Evolutionary conservation across 257 asterid species (phyloP), one percentile per base, ranked within the genome.

Genomic region (Solanum medicagineum): DNA sequence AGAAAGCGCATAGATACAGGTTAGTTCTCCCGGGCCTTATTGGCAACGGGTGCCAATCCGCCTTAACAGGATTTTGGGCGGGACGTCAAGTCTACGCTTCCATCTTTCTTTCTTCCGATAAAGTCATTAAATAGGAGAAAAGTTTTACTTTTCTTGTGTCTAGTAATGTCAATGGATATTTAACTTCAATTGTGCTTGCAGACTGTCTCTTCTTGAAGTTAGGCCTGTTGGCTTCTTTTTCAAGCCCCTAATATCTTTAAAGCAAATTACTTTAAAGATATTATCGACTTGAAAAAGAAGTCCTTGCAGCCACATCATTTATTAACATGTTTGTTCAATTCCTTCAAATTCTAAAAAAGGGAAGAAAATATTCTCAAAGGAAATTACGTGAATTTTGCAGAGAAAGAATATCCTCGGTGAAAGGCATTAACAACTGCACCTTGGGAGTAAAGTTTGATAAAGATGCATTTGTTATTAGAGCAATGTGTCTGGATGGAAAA

Each of bases 401-500:
- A 86, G 94, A 92, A 86, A 88, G 87, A 79, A 85, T 91, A 66
- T 84, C 90, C 16, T 89, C 90, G 90, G 91, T 62, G 40, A 91
- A 86, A 66, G 81, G 81, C 79, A 51, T 83, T 85, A 71, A 53
- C 85, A 81, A 87, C 26, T 85, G 89, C 65, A 69, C 75, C 65
- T 45, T 68, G 29, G 92, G 88, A 84, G 81, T 79, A 60, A 65
- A 54, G 40, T 85, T 70, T 84, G 66, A 42, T 82, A 77, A 82
- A 81, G 92, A 89, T 86, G 54, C 84, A 75, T 77, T 83, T 81
- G 73, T 85, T 65, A 86, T 93, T 75, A 92, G 94, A 90, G 90
- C 90, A 87, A 88, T 94, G 89, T 93, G 98, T 86, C 85, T 89
- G 85, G 92, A 90, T 86, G 98, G 97, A 80, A 94, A 93, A 88